Conservation (phyloP, 768 basidiomycete species). For the Podaxis sp. region DNA sequence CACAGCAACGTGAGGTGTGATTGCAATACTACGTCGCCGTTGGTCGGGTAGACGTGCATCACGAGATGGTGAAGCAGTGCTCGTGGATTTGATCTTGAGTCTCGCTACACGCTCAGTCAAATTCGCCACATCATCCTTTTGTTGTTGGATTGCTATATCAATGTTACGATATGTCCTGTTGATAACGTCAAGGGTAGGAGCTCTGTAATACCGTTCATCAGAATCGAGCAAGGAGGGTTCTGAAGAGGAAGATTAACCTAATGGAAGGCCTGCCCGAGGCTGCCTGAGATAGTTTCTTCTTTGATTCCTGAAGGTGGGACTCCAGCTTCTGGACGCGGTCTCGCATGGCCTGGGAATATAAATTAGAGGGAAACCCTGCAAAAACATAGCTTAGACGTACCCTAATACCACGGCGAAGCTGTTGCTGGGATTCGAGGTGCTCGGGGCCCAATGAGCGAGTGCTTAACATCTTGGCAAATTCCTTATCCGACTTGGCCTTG, state of each 20-base stretch:
- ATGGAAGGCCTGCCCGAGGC: slow-evolving; percentile 62
- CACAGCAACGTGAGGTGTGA: slow-evolving; percentile 67
- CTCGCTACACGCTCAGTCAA: slow-evolving; percentile 55
- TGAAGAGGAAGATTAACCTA: slow-evolving; percentile 43
- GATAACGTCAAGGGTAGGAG: slow-evolving; percentile 84
- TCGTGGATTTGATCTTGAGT: slow-evolving; percentile 39
- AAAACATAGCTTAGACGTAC: slow-evolving; percentile 38
- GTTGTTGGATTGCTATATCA: slow-evolving; percentile 66
- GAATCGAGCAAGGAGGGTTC: neutral
- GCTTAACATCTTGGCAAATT: slow-evolving; percentile 75
- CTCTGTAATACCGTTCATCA: slow-evolving; percentile 38
- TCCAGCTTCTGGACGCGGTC: slow-evolving; percentile 82
- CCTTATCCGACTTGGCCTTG: slow-evolving; percentile 74
- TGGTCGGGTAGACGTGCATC: slow-evolving; percentile 44
- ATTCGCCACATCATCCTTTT: slow-evolving; percentile 50
- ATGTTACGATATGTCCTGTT: slow-evolving; percentile 86
- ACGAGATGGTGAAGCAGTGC: slow-evolving; percentile 23
- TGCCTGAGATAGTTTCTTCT: slow-evolving; percentile 64
- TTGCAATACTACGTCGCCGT: slow-evolving; percentile 38
- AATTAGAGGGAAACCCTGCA: neutral
- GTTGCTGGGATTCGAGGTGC: slow-evolving; percentile 78
- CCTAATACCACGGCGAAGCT: slow-evolving; percentile 69
- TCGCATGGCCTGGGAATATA: slow-evolving; percentile 52
- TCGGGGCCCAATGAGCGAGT: slow-evolving; percentile 85
- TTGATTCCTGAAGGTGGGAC: slow-evolving; percentile 64